Evolutionary conservation across 2,329 filamentous ascomycete genomes (phyloP), one percentile per base, ranked within the genome.

Genomic region (Scopulariopsis brevicaulis): DNA sequence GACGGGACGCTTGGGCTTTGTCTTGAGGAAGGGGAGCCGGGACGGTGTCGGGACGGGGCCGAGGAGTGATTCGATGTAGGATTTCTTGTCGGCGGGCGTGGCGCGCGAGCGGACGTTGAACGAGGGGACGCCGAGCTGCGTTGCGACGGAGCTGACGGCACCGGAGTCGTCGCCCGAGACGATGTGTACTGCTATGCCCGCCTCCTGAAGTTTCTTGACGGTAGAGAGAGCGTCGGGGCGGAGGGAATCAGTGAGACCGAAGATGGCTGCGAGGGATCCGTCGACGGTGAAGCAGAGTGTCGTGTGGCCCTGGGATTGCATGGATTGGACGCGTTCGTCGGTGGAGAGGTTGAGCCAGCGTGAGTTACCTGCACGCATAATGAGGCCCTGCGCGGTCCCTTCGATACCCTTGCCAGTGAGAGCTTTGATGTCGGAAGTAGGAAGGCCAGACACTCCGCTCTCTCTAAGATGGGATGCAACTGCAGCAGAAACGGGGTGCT

Each of bases 81-180:
- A 67, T 25, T 71, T 68, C 63, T 81, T 81, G 59, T 78, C 74
- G 1, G 67, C 67, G 0, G 78, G 78, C 0, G 70, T 71, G 64
- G 72, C 74, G 12, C 72, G 70, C 18, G 78, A 71, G 3, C 69
- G 69, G 5, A 76, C 68, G 18, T 75, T 71, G 2, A 61, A 58
- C 0, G 53, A 40, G 2, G 70, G 62, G 22, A 82, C 77, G 14
- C 63, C 63, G 3, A 82, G 65, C n/a, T 67, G 62, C 0, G 59
- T 35, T 2, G 77, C 76, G 0, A 77, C 62, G 2, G 63, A 59
- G 1, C 66, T 66, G 1, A 83, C 80, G 15, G 77, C 73, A n/a
- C 68, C 69, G n/a, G 75, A 68, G 43, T 81, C 76, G 53, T 83
- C 80, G 6, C 80, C 80, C 2, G 76, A 80, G 46, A 82, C 64